These are phyloP conservation scores for Parachaetomium inaequale DNA, from an alignment of 495 filamentous ascomycete genomes.

Conservation along the genomic window DNA sequence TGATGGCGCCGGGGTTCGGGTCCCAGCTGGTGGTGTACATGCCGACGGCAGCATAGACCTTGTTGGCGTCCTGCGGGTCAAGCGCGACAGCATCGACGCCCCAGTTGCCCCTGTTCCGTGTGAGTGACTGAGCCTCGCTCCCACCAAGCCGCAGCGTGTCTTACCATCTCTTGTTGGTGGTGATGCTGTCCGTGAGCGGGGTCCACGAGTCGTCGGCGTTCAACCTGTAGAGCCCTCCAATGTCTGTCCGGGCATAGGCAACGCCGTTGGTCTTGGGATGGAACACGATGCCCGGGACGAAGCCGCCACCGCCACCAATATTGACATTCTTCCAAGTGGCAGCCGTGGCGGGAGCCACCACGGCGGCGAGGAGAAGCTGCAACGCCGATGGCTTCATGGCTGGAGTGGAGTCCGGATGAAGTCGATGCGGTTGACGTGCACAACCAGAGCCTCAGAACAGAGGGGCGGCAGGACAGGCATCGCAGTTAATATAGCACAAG, in stretches of 20 bases:
- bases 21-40: slow-evolving; percentile 60
- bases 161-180: slow-evolving; percentile 48
- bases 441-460: slow-evolving; percentile 16
- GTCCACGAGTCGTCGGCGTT: slow-evolving; percentile 56
- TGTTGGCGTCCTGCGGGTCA: slow-evolving; percentile 51
- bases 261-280: slow-evolving; percentile 54
- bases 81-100: slow-evolving; percentile 57
- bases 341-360: slow-evolving; percentile 29
- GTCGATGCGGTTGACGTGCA: slow-evolving; percentile 6
- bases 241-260: slow-evolving; percentile 60
- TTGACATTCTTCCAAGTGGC: slow-evolving; percentile 49
- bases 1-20: slow-evolving; percentile 52
- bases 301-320: slow-evolving; percentile 57
- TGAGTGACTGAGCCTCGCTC: slow-evolving; percentile 1
- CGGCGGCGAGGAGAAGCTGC: slow-evolving; percentile 33
- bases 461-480: not conserved
- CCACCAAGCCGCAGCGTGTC: not conserved
- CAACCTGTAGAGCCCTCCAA: slow-evolving; percentile 58
- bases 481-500: slow-evolving; percentile 23
- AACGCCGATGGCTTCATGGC: slow-evolving; percentile 37
- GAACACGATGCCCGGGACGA: slow-evolving; percentile 57
- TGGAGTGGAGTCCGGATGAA: slow-evolving; percentile 24
- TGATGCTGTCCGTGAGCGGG: slow-evolving; percentile 50
- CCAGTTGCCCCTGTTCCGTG: slow-evolving; percentile 46
- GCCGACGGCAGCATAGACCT: slow-evolving; percentile 56